Base-by-base conservation (phyloP, 2,329 filamentous ascomycete genomes). In the Plectosphaerella sp. region DNA sequence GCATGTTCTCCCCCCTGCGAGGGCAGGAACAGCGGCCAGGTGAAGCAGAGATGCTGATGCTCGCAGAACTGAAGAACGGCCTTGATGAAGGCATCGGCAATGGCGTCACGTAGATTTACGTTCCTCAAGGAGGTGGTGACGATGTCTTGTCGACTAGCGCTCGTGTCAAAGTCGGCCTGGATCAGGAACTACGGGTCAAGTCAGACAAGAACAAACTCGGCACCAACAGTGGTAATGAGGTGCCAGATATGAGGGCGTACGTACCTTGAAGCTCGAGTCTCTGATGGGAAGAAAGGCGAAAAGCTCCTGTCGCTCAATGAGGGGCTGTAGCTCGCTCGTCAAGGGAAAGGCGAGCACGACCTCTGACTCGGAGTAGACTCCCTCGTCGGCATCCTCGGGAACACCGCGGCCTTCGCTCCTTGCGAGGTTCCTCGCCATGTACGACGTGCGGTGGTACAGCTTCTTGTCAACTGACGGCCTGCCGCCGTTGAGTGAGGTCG, bases 81-180 rank as follows among this genome's bases (percentile, higher is more conserved):
- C 20, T 62, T 59, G 8, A 70, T 49, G 52, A 79, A 76, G 0
- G 66, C 65, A 0, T 64, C 58, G 0, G 70, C 67, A 11, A 79
- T 64, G 4, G 61, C 62, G 5, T 60, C 48, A 1, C 69, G 53
- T 0, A 79, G 64, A 0, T 33, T 54, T 3, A 48, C 16, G 50
- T 80, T 80, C 15, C 75, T 57, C 1, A 33, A 47, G 0, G 74
- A 76, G 3, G 61, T 62, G 0, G 55, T 54, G 1, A 69, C 59
- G 5, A 78, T 64, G 46, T 73, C 71, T 54, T 79, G 63, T 1
- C 77, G 64, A 54, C 63, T 75, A 4, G 72, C 75, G 15, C 70
- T 59, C 0, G 72, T 77, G 39, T 74, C 72, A 51, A 79, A 80
- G 54, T 80, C 76, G 7, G 72, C 66, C 9, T 80, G 76, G 11